Base-by-base conservation (phyloP, 192 early-diverging fungal genomes). In the Backusella morwellensis region DNA sequence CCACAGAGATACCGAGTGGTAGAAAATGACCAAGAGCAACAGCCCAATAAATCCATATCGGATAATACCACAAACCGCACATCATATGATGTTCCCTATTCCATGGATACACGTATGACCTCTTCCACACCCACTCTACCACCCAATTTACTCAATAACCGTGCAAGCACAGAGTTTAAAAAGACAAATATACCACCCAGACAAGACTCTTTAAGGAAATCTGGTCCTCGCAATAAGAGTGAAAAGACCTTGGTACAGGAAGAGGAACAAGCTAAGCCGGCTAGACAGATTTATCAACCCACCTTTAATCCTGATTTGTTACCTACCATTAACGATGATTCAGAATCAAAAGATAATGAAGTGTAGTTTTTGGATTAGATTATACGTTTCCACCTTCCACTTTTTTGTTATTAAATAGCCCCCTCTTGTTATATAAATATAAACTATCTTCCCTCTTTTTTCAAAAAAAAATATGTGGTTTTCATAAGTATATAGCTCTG, bases 131-230 rank as follows among this genome's bases (percentile, higher is more conserved):
- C 68, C 2, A 70, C 68, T 12, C 35, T 35, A 12, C 32, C 29
- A 19, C 32, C 67, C 11, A 68, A n/a, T 34, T 41, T 70, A 38
- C 35, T n/a, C 21, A 40, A 70, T 6, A 70, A 35, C 4, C 35
- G n/a, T 23, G 12, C 9, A 8, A 36, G 35, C 9, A 70, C 68
- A 7, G 35, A 21, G n/a, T 38, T 70, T 41, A 35, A 70, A 70
- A 35, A 70, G 36, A 5, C 68, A 19, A 40, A 70, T 50, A 44
- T 44, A 72, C 70, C 70, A 72, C 70, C 70, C 29, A 72, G 70
- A 72, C 70, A 72, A 50, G 70, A 72, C 34, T 72, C 70, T 6
- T 32, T 72, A 19, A 72, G 29, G 40, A 72, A 72, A 47, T 19
- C 63, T 32, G 15, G 29, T n/a, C 11, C 35, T 6, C 29, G 67